Conservation (phyloP, 2,329 filamentous ascomycete genomes). For the Scortechinia acanthostroma region DNA sequence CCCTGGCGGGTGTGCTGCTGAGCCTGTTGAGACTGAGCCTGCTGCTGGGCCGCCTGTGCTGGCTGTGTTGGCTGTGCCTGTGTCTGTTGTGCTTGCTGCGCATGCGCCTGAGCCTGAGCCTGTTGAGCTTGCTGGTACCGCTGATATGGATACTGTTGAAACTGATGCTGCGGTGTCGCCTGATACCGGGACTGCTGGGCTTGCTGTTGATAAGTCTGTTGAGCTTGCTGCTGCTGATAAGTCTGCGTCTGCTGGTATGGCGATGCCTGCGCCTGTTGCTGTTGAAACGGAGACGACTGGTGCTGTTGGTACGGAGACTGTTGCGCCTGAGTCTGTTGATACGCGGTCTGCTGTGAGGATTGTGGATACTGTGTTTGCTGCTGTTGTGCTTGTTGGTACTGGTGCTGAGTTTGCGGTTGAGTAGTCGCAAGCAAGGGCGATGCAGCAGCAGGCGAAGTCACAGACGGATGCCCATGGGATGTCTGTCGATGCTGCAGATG, state of each 20-base stretch:
- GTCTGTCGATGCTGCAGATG: too few species aligned
- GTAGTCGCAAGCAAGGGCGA: not conserved
- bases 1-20: too few species aligned
- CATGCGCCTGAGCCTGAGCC: not conserved
- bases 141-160: not conserved
- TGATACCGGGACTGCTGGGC: not conserved
- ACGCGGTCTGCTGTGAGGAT: not conserved
- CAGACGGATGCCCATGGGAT: too few species aligned
- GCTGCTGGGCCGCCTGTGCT: too few species aligned
- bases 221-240: not conserved
- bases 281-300: not conserved
- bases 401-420: not conserved
- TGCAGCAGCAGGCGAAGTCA: not conserved
- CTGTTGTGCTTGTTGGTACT: not conserved
- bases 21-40: too few species aligned
- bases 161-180: too few species aligned
- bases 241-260: not conserved
- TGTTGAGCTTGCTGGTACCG: not conserved
- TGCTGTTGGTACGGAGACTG: not conserved
- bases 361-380: not conserved
- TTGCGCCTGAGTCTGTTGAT: not conserved
- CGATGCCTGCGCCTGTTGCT: not conserved
- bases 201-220: not conserved
- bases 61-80: not conserved
- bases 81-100: not conserved